Base-by-base conservation (phyloP, 2,329 filamentous ascomycete genomes). In the Pseudocercospora vitis region DNA sequence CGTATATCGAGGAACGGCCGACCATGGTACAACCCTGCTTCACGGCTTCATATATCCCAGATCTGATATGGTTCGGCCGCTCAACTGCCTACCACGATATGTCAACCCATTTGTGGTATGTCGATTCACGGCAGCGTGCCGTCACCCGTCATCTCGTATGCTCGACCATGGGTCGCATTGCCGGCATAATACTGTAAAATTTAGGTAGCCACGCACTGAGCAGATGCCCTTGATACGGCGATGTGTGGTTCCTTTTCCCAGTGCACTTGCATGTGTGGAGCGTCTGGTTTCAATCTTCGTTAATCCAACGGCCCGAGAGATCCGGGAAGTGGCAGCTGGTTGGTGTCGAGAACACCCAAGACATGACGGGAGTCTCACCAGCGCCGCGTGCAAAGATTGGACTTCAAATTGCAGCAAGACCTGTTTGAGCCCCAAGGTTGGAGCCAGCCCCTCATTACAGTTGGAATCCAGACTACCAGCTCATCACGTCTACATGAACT, bases 21-120 rank as follows among this genome's bases (percentile, higher is more conserved):
- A 40, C 35, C 35, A 40, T 40, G 35, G 35, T 19, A 35, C 18
- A 21, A 40, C 35, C 35, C 35, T 40, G 35, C n/a, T 12, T 23
- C 18, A 11, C 16, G 16, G 16, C 23, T n/a, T 23, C 16, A 40
- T 40, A 40, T 40, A 23, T 40, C 35, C 35, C 35, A 40, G 18
- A 12, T 23, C 18, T 21, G 12, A 40, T 40, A 40, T 40, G 35
- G 18, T 39, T 39, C 35, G 35, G 35, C 35, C 21, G 35, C 14
- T 18, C 33, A 18, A 11, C 18, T 19, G 18, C 21, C 14, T 23
- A 18, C 33, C 7, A 18, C 18, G 35, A 39, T 23, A 19, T 39
- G 35, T 39, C 35, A 39, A 39, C 14, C 35, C 35, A 19, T 39
- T 18, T 18, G 9, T 21, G 35, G 35, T 7, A 39, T 39, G 35